Evolutionary conservation across 2,329 filamentous ascomycete genomes (phyloP).

Genomic region (Nigrospora sphaerica): DNA sequence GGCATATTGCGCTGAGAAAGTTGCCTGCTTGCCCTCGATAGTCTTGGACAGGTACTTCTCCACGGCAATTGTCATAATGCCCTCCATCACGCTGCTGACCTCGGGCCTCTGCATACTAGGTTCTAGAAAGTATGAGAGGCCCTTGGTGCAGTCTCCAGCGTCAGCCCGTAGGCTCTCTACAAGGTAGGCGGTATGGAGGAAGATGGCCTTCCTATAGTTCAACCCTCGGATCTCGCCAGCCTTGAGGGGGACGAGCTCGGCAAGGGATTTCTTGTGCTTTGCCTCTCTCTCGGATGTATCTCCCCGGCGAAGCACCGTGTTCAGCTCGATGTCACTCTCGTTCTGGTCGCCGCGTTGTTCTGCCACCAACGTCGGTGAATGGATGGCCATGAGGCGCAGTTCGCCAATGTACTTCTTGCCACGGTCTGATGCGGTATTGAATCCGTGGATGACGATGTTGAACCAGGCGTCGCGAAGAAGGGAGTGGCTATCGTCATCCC

Average conservation of each 20-base stretch:
- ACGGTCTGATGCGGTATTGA: conserved; percentile 66
- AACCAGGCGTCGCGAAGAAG: conserved; percentile 93
- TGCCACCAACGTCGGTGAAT: conserved; percentile 80
- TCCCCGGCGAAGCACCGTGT: conserved; percentile 83
- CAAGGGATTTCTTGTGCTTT: conserved; percentile 74
- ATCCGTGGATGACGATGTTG: conserved; percentile 92
- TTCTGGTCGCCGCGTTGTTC: conserved; percentile 84
- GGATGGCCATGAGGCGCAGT: conserved; percentile 74
- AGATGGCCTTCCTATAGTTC: conserved; percentile 86
- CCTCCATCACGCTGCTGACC: conserved; percentile 58
- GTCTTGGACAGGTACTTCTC: conserved; percentile 74
- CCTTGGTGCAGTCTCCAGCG: conserved; percentile 82
- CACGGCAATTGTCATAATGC: conserved; percentile 60
- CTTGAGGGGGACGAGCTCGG: conserved; percentile 66
- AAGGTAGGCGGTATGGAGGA: conserved; percentile 82
- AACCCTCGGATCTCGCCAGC: conserved; percentile 73
- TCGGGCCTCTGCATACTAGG: conserved; percentile 66
- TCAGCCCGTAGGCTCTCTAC: conserved; percentile 84
- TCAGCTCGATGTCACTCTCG: conserved; percentile 94
- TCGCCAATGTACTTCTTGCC: conserved; percentile 69
- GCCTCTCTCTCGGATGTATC: conserved; percentile 72
- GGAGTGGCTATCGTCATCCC: conserved; percentile 62
- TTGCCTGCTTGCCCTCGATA: conserved; percentile 60
- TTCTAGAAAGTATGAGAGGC: conserved; percentile 90
- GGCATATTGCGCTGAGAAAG: conserved; percentile 87